phyloP scores from a whole-genome alignment of 768 basidiomycete species.

The Psilocybe cyanescens region DNA sequence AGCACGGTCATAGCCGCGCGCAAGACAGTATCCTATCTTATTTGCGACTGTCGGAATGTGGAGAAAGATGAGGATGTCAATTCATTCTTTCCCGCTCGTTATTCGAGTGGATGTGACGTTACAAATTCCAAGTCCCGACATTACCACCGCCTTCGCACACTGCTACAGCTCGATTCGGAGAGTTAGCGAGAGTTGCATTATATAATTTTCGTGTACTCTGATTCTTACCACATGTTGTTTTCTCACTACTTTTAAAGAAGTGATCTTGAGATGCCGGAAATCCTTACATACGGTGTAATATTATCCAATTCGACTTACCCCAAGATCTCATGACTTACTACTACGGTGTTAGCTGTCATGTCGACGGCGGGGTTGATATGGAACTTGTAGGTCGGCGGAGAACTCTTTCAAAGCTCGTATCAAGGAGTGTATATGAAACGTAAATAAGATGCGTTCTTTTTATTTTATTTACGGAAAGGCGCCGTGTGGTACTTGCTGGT shows the following conservation, averaged over 20 bases:
- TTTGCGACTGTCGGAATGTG: constrained; percentile 36
- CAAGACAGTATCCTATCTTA: constrained; percentile 33
- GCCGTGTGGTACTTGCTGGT: neutral
- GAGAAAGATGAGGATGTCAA: constrained; percentile 29
- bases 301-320: neutral
- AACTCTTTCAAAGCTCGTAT: neutral
- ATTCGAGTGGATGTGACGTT: constrained; percentile 26
- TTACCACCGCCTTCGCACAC: constrained; percentile 37
- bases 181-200: constrained; percentile 2
- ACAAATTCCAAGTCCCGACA: constrained; percentile 27
- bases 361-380: neutral
- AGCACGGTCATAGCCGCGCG: constrained; percentile 28
- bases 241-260: neutral
- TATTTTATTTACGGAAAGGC: neutral
- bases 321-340: neutral
- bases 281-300: neutral
- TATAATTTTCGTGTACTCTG: constrained; percentile 7
- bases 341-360: neutral
- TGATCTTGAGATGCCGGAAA: neutral
- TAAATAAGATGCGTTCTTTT: neutral
- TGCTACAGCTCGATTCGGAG: constrained; percentile 28
- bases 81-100: constrained; percentile 27
- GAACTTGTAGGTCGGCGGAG: neutral
- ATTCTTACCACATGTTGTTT: neutral
- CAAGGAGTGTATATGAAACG: neutral